These are phyloP conservation scores for Dorcoceras hygrometricum DNA, from an alignment of 257 asterid genomes.

Conservation along the genomic window DNA sequence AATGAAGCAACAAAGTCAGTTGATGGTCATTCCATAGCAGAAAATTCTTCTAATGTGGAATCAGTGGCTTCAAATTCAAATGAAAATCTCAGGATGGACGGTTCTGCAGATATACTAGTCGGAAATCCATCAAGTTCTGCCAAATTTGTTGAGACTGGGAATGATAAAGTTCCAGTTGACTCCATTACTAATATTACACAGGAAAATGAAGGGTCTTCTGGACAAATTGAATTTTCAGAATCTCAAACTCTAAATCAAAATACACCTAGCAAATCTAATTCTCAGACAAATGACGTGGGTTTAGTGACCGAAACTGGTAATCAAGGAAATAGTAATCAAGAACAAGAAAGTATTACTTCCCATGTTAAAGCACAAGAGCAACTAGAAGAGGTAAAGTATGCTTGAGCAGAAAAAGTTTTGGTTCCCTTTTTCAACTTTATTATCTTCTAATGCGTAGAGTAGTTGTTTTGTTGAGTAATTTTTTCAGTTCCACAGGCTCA, in stretches of 20 bases:
- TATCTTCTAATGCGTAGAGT: conserved; percentile 22
- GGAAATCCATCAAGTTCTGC: conserved; percentile 35
- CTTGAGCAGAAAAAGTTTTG: conserved; percentile 16
- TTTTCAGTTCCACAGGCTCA: conserved; percentile 74
- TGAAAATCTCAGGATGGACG: conserved; percentile 36
- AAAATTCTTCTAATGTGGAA: conserved; percentile 40
- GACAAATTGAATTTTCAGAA: conserved; percentile 36
- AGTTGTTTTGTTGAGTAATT: conserved; percentile 30
- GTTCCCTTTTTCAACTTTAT: conserved; percentile 18
- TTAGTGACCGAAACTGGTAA: conserved; percentile 42
- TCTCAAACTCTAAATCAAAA: conserved; percentile 42
- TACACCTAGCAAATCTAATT: conserved; percentile 36
- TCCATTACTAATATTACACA: conserved; percentile 41
- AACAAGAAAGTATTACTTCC: conserved; percentile 44
- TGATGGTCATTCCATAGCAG: conserved; percentile 38
- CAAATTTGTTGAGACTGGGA: conserved; percentile 37
- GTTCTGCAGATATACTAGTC: conserved; percentile 35
- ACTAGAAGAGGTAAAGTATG: conserved; percentile 75
- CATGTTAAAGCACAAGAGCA: conserved; percentile 72
- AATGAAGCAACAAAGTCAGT: conserved; percentile 43
- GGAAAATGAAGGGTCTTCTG: conserved; percentile 38
- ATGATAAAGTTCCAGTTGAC: conserved; percentile 38
- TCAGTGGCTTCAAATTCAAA: conserved; percentile 33
- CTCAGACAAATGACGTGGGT: conserved; percentile 38
- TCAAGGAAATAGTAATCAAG: conserved; percentile 49